Conservation (phyloP, 78 protist species). For the Emiliania huxleyi region DNA sequence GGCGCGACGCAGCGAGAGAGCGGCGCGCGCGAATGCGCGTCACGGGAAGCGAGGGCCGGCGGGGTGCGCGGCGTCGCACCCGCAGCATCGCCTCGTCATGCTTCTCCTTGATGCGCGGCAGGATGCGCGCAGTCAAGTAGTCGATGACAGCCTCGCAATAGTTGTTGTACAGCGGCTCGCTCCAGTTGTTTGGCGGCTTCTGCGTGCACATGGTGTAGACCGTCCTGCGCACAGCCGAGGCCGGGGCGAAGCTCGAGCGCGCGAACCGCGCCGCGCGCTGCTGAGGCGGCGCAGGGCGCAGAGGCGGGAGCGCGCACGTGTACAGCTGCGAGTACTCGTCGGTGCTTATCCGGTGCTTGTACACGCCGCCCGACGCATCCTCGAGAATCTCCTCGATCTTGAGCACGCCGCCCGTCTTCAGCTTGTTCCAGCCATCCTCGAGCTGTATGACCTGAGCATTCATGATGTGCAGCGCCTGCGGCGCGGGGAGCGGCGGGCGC, state of each 20-base stretch:
- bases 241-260: not conserved
- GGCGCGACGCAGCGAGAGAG: too few relatives aligned
- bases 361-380: not conserved
- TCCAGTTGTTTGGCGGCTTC: slow-evolving; percentile 21
- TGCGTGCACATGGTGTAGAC: slow-evolving; percentile 24
- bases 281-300: too few relatives aligned
- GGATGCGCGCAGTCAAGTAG: not conserved
- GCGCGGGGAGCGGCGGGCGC: too few relatives aligned
- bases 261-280: too few relatives aligned
- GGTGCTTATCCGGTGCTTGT: not conserved
- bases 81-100: slow-evolving; percentile 37
- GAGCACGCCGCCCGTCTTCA: not conserved
- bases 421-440: slow-evolving; percentile 5
- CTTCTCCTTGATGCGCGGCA: slow-evolving; percentile 41
- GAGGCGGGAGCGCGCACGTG: not conserved
- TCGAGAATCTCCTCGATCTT: slow-evolving; percentile 28
- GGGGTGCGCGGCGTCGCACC: not conserved
- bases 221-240: not conserved
- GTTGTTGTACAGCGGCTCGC: slow-evolving; percentile 29
- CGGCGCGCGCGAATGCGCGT: too few relatives aligned
- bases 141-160: slow-evolving; percentile 13
- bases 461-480: too few relatives aligned
- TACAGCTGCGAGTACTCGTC: slow-evolving; percentile 22
- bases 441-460: not conserved
- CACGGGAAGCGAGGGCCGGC: too few relatives aligned